A percentile compares a stretch with the other conserved stretches of the same genome.
Evolutionary conservation across 2,329 filamentous ascomycete species (phyloP).

Genomic region (Colletotrichum somersetense): DNA sequence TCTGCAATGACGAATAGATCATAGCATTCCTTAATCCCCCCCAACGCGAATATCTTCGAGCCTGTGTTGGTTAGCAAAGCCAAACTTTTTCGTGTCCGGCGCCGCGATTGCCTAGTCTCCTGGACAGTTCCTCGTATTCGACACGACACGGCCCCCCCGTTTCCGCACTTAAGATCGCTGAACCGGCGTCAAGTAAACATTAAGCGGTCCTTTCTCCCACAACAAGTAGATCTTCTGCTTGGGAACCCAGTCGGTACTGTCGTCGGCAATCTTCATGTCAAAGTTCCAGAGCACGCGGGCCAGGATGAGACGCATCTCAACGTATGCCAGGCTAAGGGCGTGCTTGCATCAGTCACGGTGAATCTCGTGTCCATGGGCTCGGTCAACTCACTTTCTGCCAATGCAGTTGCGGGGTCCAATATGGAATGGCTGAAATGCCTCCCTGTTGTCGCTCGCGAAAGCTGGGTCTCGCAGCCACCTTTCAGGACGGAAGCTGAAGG

Average conservation of each 20-base stretch:
- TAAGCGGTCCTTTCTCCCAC: slow-evolving; percentile 36
- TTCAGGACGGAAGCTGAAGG: slow-evolving; percentile 52
- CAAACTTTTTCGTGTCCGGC: neutral
- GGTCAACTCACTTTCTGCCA: slow-evolving; percentile 59
- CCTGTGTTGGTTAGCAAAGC: neutral
- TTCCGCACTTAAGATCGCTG: slow-evolving; percentile 7
- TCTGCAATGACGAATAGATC: neutral
- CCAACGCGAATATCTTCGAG: neutral
- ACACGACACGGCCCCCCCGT: no score
- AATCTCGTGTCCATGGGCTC: neutral
- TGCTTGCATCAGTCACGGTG: neutral
- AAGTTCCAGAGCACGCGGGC: slow-evolving; percentile 61
- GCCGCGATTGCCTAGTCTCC: neutral
- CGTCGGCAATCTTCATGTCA: slow-evolving; percentile 55
- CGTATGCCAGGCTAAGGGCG: slow-evolving; percentile 55
- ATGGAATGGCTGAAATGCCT: slow-evolving; percentile 62
- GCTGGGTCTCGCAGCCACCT: slow-evolving; percentile 47
- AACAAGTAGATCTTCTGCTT: slow-evolving; percentile 37
- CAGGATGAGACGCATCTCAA: slow-evolving; percentile 63
- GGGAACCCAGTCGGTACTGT: slow-evolving; percentile 53
- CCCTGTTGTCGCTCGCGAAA: slow-evolving; percentile 46
- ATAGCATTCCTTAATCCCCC: neutral
- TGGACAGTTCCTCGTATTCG: neutral
- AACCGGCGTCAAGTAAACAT: slow-evolving; percentile 33
- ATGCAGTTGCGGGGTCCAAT: slow-evolving; percentile 64